Evolutionary conservation across 441 rosid species (phyloP), one percentile per base, ranked within the genome.

Genomic region (Francoa sonchifolia): DNA sequence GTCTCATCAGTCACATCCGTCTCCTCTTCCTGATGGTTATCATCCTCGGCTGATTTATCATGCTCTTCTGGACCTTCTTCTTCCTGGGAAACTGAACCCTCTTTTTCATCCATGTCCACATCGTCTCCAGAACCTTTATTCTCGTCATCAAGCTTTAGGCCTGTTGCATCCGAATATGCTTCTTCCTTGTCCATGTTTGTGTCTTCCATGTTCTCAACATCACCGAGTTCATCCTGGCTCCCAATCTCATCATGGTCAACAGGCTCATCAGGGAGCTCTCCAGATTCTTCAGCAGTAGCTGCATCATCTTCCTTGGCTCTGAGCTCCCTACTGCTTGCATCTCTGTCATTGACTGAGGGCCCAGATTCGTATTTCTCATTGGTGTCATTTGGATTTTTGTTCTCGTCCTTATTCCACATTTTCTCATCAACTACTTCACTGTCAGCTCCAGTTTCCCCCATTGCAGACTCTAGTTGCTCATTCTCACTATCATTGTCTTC

Each of bases 331-430:
- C 55, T 57, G 53, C 61, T 65, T 33, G 60, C 42, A 62, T 82
- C 84, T 22, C 15, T 70, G 26, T 84, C 85, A 36, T 8, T 59
- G 39, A 84, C 76, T 17, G 93, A 63, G 16, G 89, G 61, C 33
- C 94, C 97, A 37, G 90, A 66, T 65, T 93, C 97, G 61, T 71
- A 68, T 63, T 73, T 82, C 58, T 93, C 97, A 34, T 72, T 68
- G 45, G 42, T 47, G 25, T 64, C 47, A 39, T 44, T 56, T 19
- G 67, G 74, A 58, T 68, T 59, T 33, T 81, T 76, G 46, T 79
- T 85, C 47, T 79, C 81, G 36, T 82, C 74, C 51, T 79, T 68
- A 53, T 84, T 69, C 75, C 67, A 63, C 19, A 66, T 78, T 68
- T 76, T 92, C 69, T 79, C 94, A 69, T 82, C 79, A 50, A 80